Evolutionary conservation across 805 yeast genomes (phyloP).

Genomic region (Komagataella ulmi): DNA sequence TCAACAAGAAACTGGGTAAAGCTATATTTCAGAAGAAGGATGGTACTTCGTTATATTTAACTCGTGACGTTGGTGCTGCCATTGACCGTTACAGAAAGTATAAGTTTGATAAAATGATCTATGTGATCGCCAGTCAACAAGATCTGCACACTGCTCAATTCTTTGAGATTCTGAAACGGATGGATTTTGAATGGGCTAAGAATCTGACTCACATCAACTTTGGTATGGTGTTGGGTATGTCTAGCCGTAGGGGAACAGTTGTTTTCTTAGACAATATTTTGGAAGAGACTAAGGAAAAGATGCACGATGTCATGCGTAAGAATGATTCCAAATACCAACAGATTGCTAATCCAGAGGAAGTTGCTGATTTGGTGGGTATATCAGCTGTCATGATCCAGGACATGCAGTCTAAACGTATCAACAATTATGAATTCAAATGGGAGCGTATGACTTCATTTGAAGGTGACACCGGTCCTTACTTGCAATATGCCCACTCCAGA

Average conservation of each 20-base stretch:
- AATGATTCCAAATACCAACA: slow-evolving; percentile 86
- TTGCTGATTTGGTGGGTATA: slow-evolving; percentile 92
- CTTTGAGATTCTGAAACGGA: slow-evolving; percentile 82
- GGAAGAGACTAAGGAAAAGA: slow-evolving; percentile 84
- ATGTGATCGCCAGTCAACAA: slow-evolving; percentile 93
- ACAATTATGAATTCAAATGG: slow-evolving; percentile 96
- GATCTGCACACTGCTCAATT: slow-evolving; percentile 90
- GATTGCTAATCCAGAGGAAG: slow-evolving; percentile 84
- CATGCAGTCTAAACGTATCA: slow-evolving; percentile 94
- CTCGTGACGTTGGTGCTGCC: slow-evolving; percentile 97
- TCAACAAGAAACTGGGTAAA: slow-evolving; percentile 84
- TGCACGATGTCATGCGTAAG: slow-evolving; percentile 94
- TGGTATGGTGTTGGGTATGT: slow-evolving; percentile 98
- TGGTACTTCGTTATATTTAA: slow-evolving; percentile 87
- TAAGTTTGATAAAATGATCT: slow-evolving; percentile 90
- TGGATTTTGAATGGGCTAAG: slow-evolving; percentile 83
- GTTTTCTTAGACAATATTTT: slow-evolving; percentile 92
- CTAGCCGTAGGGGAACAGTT: slow-evolving; percentile 95
- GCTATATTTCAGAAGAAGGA: slow-evolving; percentile 87
- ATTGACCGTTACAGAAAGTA: slow-evolving; percentile 74
- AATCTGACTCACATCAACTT: slow-evolving; percentile 72
- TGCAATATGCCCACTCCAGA: slow-evolving; percentile 97
- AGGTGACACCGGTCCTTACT: slow-evolving; percentile 98
- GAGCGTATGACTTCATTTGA: slow-evolving; percentile 95
- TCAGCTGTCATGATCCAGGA: slow-evolving; percentile 99